phyloP scores from a whole-genome alignment of 192 early-diverging fungal species.

The Backusella morwellensis region DNA sequence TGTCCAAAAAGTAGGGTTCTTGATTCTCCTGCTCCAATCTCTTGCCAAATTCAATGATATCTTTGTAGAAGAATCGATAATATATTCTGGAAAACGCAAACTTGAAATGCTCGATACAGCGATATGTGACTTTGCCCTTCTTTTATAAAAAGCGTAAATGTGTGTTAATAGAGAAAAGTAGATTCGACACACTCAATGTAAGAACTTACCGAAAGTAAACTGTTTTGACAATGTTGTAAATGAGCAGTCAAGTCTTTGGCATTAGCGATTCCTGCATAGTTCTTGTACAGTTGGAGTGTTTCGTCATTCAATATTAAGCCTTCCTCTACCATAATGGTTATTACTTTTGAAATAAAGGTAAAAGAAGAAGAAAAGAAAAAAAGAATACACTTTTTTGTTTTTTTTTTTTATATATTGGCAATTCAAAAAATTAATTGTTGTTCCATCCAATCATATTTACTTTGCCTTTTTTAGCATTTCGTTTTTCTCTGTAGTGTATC shows the following conservation, averaged over 20 bases:
- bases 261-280: conserved; percentile 13
- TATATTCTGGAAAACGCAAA: conserved; percentile 21
- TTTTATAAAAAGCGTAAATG: not conserved
- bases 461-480: not conserved
- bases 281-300: conserved; percentile 1
- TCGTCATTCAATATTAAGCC: not conserved
- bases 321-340: not conserved
- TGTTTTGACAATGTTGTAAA: not conserved
- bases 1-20: conserved; percentile 23
- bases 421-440: not conserved
- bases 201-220: conserved; percentile 3
- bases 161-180: too few relatives aligned
- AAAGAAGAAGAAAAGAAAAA: not conserved
- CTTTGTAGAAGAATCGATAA: conserved; percentile 18
- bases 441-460: not conserved
- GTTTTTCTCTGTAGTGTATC: too few relatives aligned
- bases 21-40: not conserved
- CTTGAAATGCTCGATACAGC: conserved; percentile 16
- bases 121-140: not conserved
- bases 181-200: not conserved
- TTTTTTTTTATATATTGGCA: not conserved
- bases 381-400: not conserved
- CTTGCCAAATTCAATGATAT: conserved; percentile 6
- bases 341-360: not conserved
- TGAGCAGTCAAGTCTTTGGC: conserved; percentile 3